Conservation (phyloP, 768 basidiomycete genomes). For the Dacryopinax primogenitus region DNA sequence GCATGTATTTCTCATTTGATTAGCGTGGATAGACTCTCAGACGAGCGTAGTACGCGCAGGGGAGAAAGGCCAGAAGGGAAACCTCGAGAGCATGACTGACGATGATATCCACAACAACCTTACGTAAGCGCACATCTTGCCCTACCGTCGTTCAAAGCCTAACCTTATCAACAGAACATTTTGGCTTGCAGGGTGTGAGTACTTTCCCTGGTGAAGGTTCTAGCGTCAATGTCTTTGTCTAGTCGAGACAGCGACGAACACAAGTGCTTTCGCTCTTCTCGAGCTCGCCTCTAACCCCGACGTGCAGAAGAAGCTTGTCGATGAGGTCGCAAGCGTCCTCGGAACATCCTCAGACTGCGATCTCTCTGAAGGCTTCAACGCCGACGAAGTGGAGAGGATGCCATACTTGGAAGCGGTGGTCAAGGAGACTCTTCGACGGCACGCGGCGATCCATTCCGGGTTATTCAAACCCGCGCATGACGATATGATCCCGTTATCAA, state of each 20-base stretch:
- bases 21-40: too few relatives aligned
- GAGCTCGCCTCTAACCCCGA: constrained; percentile 31
- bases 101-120: neutral
- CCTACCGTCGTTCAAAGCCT: neutral
- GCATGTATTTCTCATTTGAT: too few relatives aligned
- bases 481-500: neutral
- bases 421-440: neutral
- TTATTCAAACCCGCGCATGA: neutral
- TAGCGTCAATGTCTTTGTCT: neutral
- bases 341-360: neutral
- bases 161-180: neutral
- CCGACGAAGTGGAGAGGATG: neutral
- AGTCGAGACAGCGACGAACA: neutral
- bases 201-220: neutral
- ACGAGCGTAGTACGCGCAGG: neutral
- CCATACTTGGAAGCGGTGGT: neutral
- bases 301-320: constrained; percentile 30
- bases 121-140: neutral
- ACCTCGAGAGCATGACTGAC: neutral
- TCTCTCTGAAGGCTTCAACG: neutral
- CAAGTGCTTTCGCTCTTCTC: constrained; percentile 27
- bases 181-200: neutral
- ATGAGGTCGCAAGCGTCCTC: constrained; percentile 27
- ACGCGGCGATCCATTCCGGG: neutral
- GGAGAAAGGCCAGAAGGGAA: neutral